Conservation (phyloP, 192 early-diverging fungal genomes). For the Powellomyces hirtus region DNA sequence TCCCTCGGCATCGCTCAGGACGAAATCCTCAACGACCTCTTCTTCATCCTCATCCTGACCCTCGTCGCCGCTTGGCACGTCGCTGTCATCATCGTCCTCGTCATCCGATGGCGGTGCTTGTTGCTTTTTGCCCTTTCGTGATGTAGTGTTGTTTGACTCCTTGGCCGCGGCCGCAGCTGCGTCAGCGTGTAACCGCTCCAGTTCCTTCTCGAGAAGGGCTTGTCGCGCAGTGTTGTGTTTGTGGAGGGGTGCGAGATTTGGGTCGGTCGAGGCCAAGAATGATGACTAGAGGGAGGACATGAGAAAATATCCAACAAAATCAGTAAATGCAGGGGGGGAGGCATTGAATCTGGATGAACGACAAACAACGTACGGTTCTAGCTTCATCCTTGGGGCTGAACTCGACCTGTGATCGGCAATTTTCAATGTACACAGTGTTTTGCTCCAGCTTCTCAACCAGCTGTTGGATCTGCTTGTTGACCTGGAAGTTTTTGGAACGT, state of each 20-base stretch:
- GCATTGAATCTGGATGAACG: background rate
- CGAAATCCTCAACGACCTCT: background rate
- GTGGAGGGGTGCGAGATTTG: constrained; percentile 34
- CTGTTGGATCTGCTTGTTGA: constrained; percentile 79
- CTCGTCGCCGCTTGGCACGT: too few relatives aligned
- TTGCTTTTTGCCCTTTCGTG: background rate
- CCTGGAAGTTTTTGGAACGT: constrained; percentile 68
- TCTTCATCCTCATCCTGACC: constrained; percentile 10
- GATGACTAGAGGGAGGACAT: constrained; percentile 24
- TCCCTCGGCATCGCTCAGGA: background rate
- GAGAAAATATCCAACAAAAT: background rate
- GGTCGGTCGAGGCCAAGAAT: constrained; percentile 33
- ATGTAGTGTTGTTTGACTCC: background rate
- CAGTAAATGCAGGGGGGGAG: background rate
- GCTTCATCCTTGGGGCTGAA: constrained; percentile 53
- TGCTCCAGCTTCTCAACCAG: constrained; percentile 86
- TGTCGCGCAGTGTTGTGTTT: constrained; percentile 39
- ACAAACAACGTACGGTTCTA: constrained; percentile 24
- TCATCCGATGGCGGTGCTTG: background rate
- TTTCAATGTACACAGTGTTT: constrained; percentile 73
- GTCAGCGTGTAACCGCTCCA: constrained; percentile 31
- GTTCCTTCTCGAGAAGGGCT: constrained; percentile 33
- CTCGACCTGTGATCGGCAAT: constrained; percentile 58
- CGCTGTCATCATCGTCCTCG: too few relatives aligned
- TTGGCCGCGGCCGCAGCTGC: constrained; percentile 16